Percentiles rank a stretch among this genome's conserved stretches.
These are phyloP conservation scores for Rhizophora apiculata DNA, from an alignment of 345 rosid species.

Conservation along the genomic window DNA sequence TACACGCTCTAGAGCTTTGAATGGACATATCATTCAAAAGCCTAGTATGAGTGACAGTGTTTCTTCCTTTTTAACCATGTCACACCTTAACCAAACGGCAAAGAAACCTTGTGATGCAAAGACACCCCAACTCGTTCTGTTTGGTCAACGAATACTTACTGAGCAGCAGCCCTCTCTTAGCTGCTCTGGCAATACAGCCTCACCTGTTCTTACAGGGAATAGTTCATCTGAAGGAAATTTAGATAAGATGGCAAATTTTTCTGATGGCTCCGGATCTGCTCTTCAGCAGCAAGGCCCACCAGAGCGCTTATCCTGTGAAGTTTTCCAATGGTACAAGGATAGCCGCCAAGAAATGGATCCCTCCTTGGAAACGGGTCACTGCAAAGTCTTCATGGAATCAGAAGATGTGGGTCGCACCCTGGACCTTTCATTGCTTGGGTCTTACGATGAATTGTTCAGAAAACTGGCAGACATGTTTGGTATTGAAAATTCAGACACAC, in stretches of 20 bases:
- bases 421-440: conserved; percentile 42
- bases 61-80: conserved; percentile 52
- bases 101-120: conserved; percentile 17
- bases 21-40: conserved; percentile 29
- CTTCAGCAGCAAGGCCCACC: conserved; percentile 30
- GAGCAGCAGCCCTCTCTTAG: conserved; percentile 37
- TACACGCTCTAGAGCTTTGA: conserved; percentile 31
- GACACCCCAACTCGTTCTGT: conserved; percentile 22
- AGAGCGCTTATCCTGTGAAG: conserved; percentile 28
- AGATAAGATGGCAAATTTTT: conserved; percentile 17
- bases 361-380: conserved; percentile 38
- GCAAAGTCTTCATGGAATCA: conserved; percentile 58
- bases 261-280: conserved; percentile 22
- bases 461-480: conserved; percentile 52
- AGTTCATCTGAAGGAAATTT: conserved; percentile 24
- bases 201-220: conserved; percentile 26
- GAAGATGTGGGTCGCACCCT: conserved; percentile 58
- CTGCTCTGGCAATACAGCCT: conserved; percentile 36
- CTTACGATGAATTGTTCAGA: conserved; percentile 41
- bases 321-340: conserved; percentile 34
- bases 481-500: conserved; percentile 32
- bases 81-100: conserved; percentile 29
- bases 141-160: conserved; percentile 30
- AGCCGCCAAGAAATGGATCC: conserved; percentile 33
- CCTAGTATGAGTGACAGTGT: conserved; percentile 27